Conservation (phyloP, 768 basidiomycete genomes). For the Pisolithus orientalis region DNA sequence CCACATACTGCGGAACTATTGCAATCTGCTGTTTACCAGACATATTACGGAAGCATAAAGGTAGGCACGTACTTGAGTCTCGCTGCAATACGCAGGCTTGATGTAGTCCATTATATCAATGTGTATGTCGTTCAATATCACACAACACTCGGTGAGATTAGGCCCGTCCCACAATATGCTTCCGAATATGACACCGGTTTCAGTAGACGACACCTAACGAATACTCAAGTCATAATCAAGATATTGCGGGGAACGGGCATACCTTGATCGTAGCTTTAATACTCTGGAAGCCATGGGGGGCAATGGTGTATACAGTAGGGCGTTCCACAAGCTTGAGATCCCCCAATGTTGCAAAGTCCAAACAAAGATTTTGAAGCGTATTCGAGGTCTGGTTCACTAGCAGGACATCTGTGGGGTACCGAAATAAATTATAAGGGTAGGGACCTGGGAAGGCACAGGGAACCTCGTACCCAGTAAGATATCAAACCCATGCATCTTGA, state of each 20-base stretch:
- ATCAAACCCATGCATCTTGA: conserved; percentile 97
- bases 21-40: too few species aligned
- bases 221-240: neutral
- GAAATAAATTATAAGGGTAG: neutral
- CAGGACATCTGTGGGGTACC: conserved; percentile 62
- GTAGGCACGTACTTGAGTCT: conserved; percentile 64
- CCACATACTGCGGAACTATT: conserved; percentile 95
- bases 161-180: conserved; percentile 95
- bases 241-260: neutral
- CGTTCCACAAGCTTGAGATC: conserved; percentile 96
- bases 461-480: conserved; percentile 70
- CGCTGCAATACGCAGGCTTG: conserved; percentile 80
- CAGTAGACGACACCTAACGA: conserved; percentile 77
- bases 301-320: conserved; percentile 89
- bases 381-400: conserved; percentile 94
- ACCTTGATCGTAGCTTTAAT: conserved; percentile 98
- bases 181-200: conserved; percentile 97
- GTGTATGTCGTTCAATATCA: conserved; percentile 95
- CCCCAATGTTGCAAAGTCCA: conserved; percentile 96
- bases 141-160: conserved; percentile 81
- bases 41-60: neutral
- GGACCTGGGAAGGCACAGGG: neutral
- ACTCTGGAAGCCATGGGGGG: conserved; percentile 95
- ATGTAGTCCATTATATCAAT: conserved; percentile 74
- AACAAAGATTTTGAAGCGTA: conserved; percentile 92